Percentiles rank a stretch among this genome's conserved stretches.
Evolutionary conservation across 176 grass and related monocot species (phyloP).

Genomic region (Triticum timopheevii): DNA sequence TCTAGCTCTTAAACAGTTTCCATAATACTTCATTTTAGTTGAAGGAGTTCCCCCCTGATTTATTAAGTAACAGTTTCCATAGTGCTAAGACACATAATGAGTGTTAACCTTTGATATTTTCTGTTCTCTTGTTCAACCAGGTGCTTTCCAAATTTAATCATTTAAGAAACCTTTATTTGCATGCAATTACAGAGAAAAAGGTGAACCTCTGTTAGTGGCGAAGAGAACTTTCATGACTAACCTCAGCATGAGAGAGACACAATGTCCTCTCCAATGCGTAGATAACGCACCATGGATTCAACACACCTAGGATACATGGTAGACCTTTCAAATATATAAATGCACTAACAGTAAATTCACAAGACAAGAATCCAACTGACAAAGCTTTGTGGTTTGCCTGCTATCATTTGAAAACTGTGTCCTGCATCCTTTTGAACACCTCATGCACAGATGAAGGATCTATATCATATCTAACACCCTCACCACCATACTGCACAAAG

Average conservation of each 20-base stretch:
- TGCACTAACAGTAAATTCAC: background rate
- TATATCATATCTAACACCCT: conserved; percentile 67
- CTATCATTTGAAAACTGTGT: conserved; percentile 24
- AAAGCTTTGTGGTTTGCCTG: conserved; percentile 2
- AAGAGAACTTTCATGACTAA: background rate
- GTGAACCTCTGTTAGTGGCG: background rate
- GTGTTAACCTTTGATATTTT: background rate
- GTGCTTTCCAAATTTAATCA: background rate
- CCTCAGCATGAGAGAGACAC: background rate
- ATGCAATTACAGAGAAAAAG: background rate
- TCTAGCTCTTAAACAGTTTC: background rate
- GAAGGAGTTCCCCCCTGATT: background rate
- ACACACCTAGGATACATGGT: conserved; percentile 3
- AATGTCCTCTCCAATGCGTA: background rate
- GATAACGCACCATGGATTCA: background rate
- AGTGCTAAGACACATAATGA: background rate
- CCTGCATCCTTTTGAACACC: conserved; percentile 55
- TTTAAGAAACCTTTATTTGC: background rate
- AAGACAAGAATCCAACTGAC: background rate
- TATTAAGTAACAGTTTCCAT: background rate
- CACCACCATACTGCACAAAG: conserved; percentile 72
- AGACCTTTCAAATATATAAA: conserved; percentile 11
- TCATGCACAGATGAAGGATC: conserved; percentile 54
- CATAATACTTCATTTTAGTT: background rate
- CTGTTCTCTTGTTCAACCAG: background rate